Base-by-base conservation (phyloP, 1,284 basidiomycete species). In the Tremellales sp. region DNA sequence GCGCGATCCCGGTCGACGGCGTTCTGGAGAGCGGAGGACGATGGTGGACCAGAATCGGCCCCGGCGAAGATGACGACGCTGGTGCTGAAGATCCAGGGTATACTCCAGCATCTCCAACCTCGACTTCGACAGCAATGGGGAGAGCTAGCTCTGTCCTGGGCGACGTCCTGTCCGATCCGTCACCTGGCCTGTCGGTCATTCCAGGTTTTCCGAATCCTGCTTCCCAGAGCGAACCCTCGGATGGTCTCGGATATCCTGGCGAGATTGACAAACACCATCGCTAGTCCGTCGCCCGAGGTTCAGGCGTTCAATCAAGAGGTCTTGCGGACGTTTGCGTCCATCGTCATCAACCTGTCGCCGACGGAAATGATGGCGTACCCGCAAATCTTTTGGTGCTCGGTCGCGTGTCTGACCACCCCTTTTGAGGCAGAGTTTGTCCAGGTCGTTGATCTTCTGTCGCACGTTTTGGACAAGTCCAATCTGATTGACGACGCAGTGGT, bases 131-230 rank as follows among this genome's bases (percentile, higher is more conserved):
- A 86, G 53, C 77, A 81, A 41, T 92, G 93, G 85, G 89, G 88
- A 5, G 81, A 83, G 5, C 63, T 89, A 25, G 87, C 89, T 3
- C 74, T 95, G 49, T 74, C 78, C 27, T 95, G 93, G 86, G 87
- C 89, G 2, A 90, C 89, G 3, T 79, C 84, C 1, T 92, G 88
- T 59, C 86, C 89, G 4, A 87, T 92, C 51, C 81, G 89, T 32
- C 83, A 84, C 41, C 82, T 86, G 25, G 91, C 93, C 0, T 90
- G 87, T 72, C 81, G 90, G 26, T 94, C 92, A 2, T 77, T 97
- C 54, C 90, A 95, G 66, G 77, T 90, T n/a, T 91, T 91, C 72
- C 83, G 90, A 31, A 82, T 86, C 1, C 74, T 97, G n/a, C 80
- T 82, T 55, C 86, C 89, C 0, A 76, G 78, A 27, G 78, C 89